Percentiles rank a stretch among this genome's conserved stretches.
These are phyloP conservation scores for Tausonia pullulans DNA, from an alignment of 1,284 basidiomycete species.

Conservation along the genomic window DNA sequence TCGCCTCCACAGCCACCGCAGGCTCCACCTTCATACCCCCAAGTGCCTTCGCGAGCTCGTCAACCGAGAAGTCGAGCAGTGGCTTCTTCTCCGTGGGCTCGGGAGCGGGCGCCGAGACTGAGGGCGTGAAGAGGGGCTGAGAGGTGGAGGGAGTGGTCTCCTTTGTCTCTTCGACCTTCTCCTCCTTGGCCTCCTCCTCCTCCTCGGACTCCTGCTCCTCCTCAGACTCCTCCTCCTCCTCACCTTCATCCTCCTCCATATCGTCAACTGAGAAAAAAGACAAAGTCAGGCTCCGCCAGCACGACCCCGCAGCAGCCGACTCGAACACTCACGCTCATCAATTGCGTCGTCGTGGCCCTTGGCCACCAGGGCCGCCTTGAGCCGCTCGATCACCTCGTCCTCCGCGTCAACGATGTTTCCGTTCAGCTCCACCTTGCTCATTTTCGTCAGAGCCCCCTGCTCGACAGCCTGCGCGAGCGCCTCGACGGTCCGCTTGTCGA, in stretches of 20 bases:
- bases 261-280: conserved; percentile 38
- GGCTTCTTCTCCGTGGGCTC: neutral
- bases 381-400: conserved; percentile 56
- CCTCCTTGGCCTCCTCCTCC: conserved; percentile 27
- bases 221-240: conserved; percentile 32
- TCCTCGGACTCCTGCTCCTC: conserved; percentile 26
- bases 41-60: conserved; percentile 15
- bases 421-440: conserved; percentile 67
- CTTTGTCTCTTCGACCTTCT: neutral
- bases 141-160: no score
- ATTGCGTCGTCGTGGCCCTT: conserved; percentile 73
- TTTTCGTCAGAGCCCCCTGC: conserved; percentile 41
- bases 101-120: neutral
- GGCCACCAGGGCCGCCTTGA: conserved; percentile 53
- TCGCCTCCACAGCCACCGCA: no score
- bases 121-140: neutral
- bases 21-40: conserved; percentile 5
- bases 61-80: conserved; percentile 12
- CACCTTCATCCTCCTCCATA: conserved; percentile 44
- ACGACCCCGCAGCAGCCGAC: neutral
- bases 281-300: neutral
- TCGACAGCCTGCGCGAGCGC: conserved; percentile 57
- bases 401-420: conserved; percentile 79
- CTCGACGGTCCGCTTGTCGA: conserved; percentile 58
- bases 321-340: conserved; percentile 45